Conservation (phyloP, 2,329 filamentous ascomycete species). For the Talaromyces sp. region DNA sequence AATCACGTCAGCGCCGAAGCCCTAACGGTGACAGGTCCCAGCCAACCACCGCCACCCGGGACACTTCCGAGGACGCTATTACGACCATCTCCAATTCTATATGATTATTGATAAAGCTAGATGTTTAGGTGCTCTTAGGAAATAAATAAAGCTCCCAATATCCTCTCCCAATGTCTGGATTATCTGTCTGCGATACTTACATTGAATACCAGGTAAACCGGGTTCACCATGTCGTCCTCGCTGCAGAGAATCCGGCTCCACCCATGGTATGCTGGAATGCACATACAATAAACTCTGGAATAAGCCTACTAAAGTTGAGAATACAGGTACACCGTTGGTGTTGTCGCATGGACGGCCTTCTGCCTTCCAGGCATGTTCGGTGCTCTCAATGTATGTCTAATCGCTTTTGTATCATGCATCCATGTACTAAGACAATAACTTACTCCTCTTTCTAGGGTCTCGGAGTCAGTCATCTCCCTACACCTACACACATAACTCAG, state of each 20-base stretch:
- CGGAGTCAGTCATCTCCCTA: background rate
- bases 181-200: background rate
- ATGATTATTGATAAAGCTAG: too few species aligned
- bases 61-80: background rate
- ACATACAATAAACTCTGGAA: background rate
- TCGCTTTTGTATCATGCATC: too few species aligned
- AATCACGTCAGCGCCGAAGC: too few species aligned
- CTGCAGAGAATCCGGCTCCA: background rate
- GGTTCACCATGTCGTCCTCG: background rate
- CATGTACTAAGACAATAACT: too few species aligned
- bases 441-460: background rate
- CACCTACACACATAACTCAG: background rate
- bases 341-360: conserved; percentile 3
- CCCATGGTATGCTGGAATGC: background rate
- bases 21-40: background rate
- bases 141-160: background rate
- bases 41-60: background rate
- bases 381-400: background rate
- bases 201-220: too few species aligned
- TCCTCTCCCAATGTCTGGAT: too few species aligned
- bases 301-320: background rate
- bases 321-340: background rate
- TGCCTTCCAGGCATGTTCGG: conserved; percentile 3
- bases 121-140: too few species aligned
- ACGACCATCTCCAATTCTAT: too few species aligned